Conservation (phyloP, 164 flowering plant genomes). For the Warburgia ugandensis region DNA sequence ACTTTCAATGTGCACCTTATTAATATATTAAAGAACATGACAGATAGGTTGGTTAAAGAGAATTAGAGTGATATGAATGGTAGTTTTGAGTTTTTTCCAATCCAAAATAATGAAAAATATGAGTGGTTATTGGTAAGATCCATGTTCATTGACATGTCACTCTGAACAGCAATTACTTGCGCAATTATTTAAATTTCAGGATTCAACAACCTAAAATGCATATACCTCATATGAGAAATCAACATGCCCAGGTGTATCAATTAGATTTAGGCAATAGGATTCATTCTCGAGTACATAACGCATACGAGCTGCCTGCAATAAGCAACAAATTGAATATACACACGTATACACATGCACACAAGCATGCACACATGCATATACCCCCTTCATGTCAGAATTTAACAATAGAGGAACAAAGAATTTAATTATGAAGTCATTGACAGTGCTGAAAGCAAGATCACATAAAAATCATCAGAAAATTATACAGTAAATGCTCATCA, state of each 20-base stretch:
- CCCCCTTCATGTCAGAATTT: too few species aligned
- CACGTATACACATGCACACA: too few species aligned
- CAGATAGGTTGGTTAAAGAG: neutral
- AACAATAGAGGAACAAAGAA: too few species aligned
- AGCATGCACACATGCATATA: too few species aligned
- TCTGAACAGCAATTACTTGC: neutral
- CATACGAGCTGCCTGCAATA: slow-evolving; percentile 94
- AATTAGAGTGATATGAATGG: neutral
- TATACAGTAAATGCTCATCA: too few species aligned
- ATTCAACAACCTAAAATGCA: neutral
- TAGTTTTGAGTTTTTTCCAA: neutral
- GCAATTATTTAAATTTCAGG: neutral
- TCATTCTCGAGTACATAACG: slow-evolving; percentile 50
- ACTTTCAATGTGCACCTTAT: neutral
- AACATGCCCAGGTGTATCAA: slow-evolving; percentile 98
- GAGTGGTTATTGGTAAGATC: neutral
- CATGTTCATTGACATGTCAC: neutral
- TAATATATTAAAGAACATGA: neutral
- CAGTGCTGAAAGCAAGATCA: too few species aligned
- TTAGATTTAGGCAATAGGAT: slow-evolving; percentile 80
- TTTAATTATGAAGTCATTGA: too few species aligned
- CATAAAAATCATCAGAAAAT: too few species aligned
- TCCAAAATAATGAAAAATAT: neutral
- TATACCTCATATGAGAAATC: slow-evolving; percentile 97
- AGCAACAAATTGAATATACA: too few species aligned